These are phyloP conservation scores for Lecanosticta acicola DNA, from an alignment of 2,329 filamentous ascomycete species.

Conservation along the genomic window DNA sequence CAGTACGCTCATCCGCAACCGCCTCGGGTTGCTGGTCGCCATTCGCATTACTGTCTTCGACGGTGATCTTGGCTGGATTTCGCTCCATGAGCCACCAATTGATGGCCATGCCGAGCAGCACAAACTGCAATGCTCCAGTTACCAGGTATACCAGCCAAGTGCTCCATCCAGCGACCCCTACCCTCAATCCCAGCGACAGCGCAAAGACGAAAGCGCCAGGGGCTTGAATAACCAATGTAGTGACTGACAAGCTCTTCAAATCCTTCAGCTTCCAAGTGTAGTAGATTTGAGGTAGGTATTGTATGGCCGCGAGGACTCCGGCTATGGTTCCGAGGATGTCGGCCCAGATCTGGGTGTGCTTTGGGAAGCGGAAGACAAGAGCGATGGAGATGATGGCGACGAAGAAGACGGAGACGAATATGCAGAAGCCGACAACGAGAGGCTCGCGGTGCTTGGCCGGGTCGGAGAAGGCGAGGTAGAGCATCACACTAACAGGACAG, in stretches of 20 bases:
- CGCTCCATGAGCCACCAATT: conserved; percentile 6
- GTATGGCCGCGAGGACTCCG: conserved; percentile 71
- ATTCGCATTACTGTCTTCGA: neutral
- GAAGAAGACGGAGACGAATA: conserved; percentile 68
- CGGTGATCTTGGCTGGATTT: neutral
- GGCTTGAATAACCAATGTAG: conserved; percentile 98
- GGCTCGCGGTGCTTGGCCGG: conserved; percentile 67
- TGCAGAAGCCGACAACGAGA: conserved; percentile 64
- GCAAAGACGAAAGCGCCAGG: conserved; percentile 89
- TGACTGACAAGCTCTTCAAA: conserved; percentile 85
- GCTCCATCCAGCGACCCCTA: conserved; percentile 84
- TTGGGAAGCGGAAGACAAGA: conserved; percentile 59
- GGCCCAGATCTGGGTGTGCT: conserved; percentile 69
- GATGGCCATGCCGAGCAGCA: conserved; percentile 72
- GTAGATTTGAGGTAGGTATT: conserved; percentile 93
- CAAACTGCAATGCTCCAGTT: conserved; percentile 78
- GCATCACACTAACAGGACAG: conserved; percentile 60
- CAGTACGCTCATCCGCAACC: neutral
- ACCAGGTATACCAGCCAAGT: conserved; percentile 89
- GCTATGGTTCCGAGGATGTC: conserved; percentile 77
- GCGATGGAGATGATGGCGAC: conserved; percentile 60
- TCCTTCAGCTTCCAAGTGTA: conserved; percentile 82
- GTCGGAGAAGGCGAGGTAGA: conserved; percentile 87
- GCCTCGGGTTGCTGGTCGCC: too few relatives aligned
- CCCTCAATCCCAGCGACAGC: conserved; percentile 62